phyloP scores from a whole-genome alignment of 108 stramenopile species.

The Skeletonema costatum region DNA sequence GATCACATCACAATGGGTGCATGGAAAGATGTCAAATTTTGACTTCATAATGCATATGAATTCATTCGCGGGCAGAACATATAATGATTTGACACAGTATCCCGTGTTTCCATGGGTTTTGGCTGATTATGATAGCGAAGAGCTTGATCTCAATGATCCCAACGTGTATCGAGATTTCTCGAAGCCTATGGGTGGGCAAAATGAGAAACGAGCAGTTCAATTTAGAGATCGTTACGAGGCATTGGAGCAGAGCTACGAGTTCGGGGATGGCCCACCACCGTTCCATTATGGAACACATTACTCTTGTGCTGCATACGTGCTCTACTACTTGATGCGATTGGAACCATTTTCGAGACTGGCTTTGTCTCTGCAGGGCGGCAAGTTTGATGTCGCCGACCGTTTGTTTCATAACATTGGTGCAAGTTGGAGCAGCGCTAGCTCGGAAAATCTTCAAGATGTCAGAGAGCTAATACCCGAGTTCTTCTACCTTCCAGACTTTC shows the following conservation, averaged over 20 bases:
- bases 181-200: constrained; percentile 95
- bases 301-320: constrained; percentile 94
- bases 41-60: constrained; percentile 98
- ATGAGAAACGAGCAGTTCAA: constrained; percentile 81
- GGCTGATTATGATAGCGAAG: constrained; percentile 92
- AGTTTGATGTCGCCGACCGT: constrained; percentile 97
- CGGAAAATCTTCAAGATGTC: constrained; percentile 93
- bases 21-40: constrained; percentile 95
- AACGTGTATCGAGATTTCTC: constrained; percentile 91
- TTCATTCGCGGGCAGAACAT: constrained; percentile 95
- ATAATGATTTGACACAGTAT: constrained; percentile 97
- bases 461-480: constrained; percentile 99
- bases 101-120: constrained; percentile 99
- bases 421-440: constrained; percentile 86
- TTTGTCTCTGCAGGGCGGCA: constrained; percentile 91
- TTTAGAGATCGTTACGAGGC: constrained; percentile 92
- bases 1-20: constrained; percentile 83
- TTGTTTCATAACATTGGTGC: constrained; percentile 91
- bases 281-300: constrained; percentile 99
- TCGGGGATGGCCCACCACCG: constrained; percentile 88
- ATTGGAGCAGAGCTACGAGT: constrained; percentile 73
- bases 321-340: constrained; percentile 95
- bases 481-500: constrained; percentile 95
- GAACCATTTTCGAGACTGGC: constrained; percentile 95
- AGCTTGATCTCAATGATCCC: constrained; percentile 93